Evolutionary conservation across 2,329 filamentous ascomycete species (phyloP).

Genomic region (Paecilomyces niveus): DNA sequence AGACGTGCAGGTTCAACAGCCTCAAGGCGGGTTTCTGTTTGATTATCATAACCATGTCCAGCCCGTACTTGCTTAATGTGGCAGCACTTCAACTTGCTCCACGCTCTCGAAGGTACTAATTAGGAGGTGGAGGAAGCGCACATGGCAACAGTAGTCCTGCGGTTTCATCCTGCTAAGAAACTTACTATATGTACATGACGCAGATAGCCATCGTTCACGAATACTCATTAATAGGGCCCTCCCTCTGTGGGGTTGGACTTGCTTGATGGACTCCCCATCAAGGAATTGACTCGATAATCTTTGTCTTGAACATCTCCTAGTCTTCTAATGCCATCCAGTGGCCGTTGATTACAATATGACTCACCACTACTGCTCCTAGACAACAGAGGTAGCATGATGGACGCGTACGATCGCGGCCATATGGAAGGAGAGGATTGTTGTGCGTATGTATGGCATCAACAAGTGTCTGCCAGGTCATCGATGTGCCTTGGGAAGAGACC

Average conservation of each 20-base stretch:
- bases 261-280: neutral
- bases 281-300: neutral
- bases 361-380: neutral
- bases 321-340: neutral
- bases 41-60: conserved; percentile 31
- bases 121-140: neutral
- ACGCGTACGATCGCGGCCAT: too few species aligned
- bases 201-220: neutral
- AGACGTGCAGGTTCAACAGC: conserved; percentile 70
- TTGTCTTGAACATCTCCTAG: neutral
- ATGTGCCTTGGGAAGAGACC: neutral
- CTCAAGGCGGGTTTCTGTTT: conserved; percentile 54
- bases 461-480: neutral
- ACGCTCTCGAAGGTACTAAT: conserved; percentile 20
- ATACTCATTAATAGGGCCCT: neutral
- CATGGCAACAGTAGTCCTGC: neutral
- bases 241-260: neutral
- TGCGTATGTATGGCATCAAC: neutral
- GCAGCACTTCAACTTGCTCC: conserved; percentile 61
- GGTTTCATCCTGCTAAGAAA: neutral
- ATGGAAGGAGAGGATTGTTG: neutral
- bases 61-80: conserved; percentile 1
- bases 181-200: neutral
- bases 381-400: neutral
- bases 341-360: neutral